These are phyloP conservation scores for Fomitiporia mediterranea DNA, from an alignment of 1,284 basidiomycete species.

Conservation along the genomic window DNA sequence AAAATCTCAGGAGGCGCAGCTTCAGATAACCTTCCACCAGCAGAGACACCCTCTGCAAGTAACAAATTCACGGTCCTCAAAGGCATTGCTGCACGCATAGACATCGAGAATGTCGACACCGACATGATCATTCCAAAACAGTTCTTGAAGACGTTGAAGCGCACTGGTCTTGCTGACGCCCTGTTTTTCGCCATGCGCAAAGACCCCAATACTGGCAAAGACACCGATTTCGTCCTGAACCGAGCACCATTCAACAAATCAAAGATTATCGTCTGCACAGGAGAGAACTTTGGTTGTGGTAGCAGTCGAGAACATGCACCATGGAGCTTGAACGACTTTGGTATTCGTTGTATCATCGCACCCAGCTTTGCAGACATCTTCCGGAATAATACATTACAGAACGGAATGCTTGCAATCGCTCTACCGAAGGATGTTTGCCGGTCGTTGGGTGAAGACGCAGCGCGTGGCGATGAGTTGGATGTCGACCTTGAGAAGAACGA, in stretches of 20 bases:
- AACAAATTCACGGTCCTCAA: constrained; percentile 78
- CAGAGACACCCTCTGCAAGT: constrained; percentile 43
- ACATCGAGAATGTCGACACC: constrained; percentile 92
- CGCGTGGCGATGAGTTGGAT: constrained; percentile 75
- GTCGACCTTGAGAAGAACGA: constrained; percentile 89
- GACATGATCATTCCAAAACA: constrained; percentile 98
- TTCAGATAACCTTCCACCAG: neutral
- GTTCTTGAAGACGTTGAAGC: constrained; percentile 92
- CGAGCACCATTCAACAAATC: constrained; percentile 77
- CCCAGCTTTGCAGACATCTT: constrained; percentile 96
- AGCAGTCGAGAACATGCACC: constrained; percentile 94
- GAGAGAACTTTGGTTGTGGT: constrained; percentile 93
- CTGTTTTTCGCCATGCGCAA: constrained; percentile 85
- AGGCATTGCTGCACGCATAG: constrained; percentile 85
- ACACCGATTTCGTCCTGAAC: constrained; percentile 89
- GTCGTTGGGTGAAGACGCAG: constrained; percentile 76
- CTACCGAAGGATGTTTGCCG: constrained; percentile 77
- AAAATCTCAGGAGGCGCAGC: constrained; percentile 23
- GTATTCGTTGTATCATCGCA: constrained; percentile 88
- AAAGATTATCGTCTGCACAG: constrained; percentile 85
- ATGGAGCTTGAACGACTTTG: constrained; percentile 96
- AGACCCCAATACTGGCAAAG: constrained; percentile 72
- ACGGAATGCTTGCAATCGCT: constrained; percentile 88
- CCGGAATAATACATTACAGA: constrained; percentile 90
- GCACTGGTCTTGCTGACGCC: constrained; percentile 87